These are phyloP conservation scores for Tricholoma sp. DNA, from an alignment of 768 basidiomycete species.

Conservation along the genomic window DNA sequence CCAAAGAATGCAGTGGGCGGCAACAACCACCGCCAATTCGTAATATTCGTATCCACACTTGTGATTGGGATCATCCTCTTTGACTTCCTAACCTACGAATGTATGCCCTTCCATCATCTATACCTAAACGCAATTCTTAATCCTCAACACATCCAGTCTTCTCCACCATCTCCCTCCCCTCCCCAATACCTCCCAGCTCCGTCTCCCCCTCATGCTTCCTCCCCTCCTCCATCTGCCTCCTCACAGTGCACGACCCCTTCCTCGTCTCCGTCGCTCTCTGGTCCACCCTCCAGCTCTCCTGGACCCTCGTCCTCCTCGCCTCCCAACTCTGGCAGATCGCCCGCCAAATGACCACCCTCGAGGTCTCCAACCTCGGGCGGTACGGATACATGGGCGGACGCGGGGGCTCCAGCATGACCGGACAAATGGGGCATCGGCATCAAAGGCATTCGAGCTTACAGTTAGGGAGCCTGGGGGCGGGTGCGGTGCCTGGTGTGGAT, in stretches of 20 bases:
- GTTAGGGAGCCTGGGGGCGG: constrained; percentile 9
- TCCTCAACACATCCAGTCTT: constrained; percentile 41
- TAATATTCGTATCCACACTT: constrained; percentile 85
- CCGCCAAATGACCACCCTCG: constrained; percentile 92
- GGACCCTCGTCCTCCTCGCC: constrained; percentile 84
- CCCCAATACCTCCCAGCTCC: constrained; percentile 25
- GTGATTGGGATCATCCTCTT: constrained; percentile 78
- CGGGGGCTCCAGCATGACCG: constrained; percentile 57
- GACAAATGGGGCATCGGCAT: constrained; percentile 81
- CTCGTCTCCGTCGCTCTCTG: constrained; percentile 76
- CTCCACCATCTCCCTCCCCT: constrained; percentile 34
- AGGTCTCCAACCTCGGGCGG: constrained; percentile 91
- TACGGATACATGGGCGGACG: constrained; percentile 97
- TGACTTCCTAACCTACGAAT: constrained; percentile 78
- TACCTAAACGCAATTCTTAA: not conserved
- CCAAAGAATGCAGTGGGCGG: constrained; percentile 59
- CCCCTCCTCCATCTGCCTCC: constrained; percentile 61
- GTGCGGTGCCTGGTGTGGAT: constrained; percentile 39
- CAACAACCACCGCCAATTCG: constrained; percentile 93
- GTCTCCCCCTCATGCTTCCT: constrained; percentile 64
- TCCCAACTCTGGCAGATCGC: constrained; percentile 91
- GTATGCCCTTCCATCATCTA: constrained; percentile 41
- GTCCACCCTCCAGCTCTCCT: constrained; percentile 91
- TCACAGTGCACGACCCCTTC: constrained; percentile 75
- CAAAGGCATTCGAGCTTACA: constrained; percentile 17